A percentile compares a stretch with the other conserved stretches of the same genome.
These are phyloP conservation scores for Marchantia paleacea DNA, from an alignment of 225 moss, liverwort and hornwort genomes.

Conservation along the genomic window DNA sequence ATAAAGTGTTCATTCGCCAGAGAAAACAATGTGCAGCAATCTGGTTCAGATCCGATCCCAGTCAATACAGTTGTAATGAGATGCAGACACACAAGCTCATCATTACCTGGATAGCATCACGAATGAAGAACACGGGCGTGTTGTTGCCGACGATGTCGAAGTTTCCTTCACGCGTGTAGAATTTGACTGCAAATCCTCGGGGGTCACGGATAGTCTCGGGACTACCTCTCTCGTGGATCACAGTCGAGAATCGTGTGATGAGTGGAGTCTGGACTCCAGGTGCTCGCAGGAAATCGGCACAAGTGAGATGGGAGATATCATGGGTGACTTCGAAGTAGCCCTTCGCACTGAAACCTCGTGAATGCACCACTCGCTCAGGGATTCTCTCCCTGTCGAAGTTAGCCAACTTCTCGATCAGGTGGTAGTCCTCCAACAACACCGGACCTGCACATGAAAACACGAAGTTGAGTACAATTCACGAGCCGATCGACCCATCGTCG, in stretches of 20 bases:
- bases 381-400: constrained; percentile 78
- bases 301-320: constrained; percentile 61
- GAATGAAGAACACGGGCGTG: constrained; percentile 74
- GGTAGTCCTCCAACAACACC: constrained; percentile 73
- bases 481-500: too few species aligned
- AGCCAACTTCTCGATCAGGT: constrained; percentile 70
- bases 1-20: too few species aligned
- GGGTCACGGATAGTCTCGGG: constrained; percentile 72
- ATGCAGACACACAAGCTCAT: too few species aligned
- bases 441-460: constrained; percentile 39
- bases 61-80: too few species aligned
- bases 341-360: constrained; percentile 63
- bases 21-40: too few species aligned
- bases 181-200: constrained; percentile 69
- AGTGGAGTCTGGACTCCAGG: constrained; percentile 83
- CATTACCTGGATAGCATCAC: constrained; percentile 65
- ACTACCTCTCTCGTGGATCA: constrained; percentile 76
- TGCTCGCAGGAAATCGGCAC: constrained; percentile 68
- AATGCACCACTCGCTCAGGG: constrained; percentile 74
- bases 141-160: constrained; percentile 84
- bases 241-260: constrained; percentile 74
- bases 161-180: constrained; percentile 77
- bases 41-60: too few species aligned
- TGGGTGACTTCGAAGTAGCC: constrained; percentile 79
- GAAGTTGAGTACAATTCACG: too few species aligned